Base-by-base conservation (phyloP, 305 asterid genomes). In the Rubia tinctorum region DNA sequence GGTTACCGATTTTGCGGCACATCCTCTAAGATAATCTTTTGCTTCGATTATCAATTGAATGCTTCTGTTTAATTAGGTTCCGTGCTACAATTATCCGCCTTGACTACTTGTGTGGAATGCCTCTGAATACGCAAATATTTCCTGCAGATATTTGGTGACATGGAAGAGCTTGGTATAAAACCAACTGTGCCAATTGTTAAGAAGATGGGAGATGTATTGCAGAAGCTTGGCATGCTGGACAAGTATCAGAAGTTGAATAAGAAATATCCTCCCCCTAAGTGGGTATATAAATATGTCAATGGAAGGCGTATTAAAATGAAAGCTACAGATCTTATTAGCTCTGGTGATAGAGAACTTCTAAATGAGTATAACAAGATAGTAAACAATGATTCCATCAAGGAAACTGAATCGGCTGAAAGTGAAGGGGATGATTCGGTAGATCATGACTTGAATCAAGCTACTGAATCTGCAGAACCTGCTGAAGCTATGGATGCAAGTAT, bases 131-230 rank as follows among this genome's bases (percentile, higher is more conserved):
- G 49, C 7, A 70, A 0, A 53, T 39, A 15, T 73, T 68, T 69
- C 64, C 45, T 82, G 74, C 79, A 93, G 97, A 79, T 87, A 87
- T 94, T 90, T 66, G 98, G 97, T 64, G 96, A 91, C 85, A 91
- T 91, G 98, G 98, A 94, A 84, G 98, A 91, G 88, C 98, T 94
- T 8, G 89, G 96, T 27, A 76, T 88, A 67, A 82, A 83, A 61
- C 97, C 99, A 25, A 84, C 84, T 37, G 67, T 80, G 80, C 7
- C 78, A 0, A 84, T 89, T n/a, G 92, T 94, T 45, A 76, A 83
- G 8, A 86, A 86, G 97, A 88, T 94, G 64, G 97, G 97, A 74
- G 89, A 82, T 59, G 95, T 84, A 43, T 86, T 93, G 77, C 82
- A 81, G 79, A 88, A 87, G 84, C 91, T 90, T 40, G 93, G 71